Evolutionary conservation across 129 eudicot genomes (phyloP), one percentile per base, ranked within the genome.

Genomic region (Rutidosis leptorrhynchoides): DNA sequence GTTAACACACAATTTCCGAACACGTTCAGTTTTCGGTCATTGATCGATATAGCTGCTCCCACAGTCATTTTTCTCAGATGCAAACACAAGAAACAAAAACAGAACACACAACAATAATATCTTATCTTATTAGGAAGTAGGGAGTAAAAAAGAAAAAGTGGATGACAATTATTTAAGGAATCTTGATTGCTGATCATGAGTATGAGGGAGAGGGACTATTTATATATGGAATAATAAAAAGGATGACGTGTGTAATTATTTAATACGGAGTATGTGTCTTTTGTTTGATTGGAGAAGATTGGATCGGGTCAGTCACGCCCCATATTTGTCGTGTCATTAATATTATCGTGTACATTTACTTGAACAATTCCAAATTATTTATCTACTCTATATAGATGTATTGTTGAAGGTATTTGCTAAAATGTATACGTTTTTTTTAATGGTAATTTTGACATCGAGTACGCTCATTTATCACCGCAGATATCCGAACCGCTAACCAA

Each of bases 11-110:
- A 30, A 25, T 62, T 73, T 0, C 86, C 97, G 63, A 87, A 48
- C 62, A 84, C 97, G 69, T 74, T 79, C 28, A 90, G 80, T 26
- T 78, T 87, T 67, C 85, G 74, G 56, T 87, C 87, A 28, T 73
- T 64, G 35, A 87, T 82, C 42, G 73, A 78, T 33, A 90, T 84
- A 33, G 89, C 95, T 21, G 92, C 84, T 22, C 97, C 95, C 17
- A 90, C 87, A 52, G 97, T 90, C 97, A 90, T 90, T 64, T 49
- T 74, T 64, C 37, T 14, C 59, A 46, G 33, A 56, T 7, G 16
- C 29, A 45, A 65, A 16, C 66, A 29, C 40, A 11, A 25, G 20
- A 32, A 7, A 22, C 20, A 26, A 35, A n/a, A 5, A 19, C 37
- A 21, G 1, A 8, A 62, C 29, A 45, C 2, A 27, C 55, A 32